Base-by-base conservation (phyloP, 2,329 filamentous ascomycete species). In the Cryoendolithus antarcticus region DNA sequence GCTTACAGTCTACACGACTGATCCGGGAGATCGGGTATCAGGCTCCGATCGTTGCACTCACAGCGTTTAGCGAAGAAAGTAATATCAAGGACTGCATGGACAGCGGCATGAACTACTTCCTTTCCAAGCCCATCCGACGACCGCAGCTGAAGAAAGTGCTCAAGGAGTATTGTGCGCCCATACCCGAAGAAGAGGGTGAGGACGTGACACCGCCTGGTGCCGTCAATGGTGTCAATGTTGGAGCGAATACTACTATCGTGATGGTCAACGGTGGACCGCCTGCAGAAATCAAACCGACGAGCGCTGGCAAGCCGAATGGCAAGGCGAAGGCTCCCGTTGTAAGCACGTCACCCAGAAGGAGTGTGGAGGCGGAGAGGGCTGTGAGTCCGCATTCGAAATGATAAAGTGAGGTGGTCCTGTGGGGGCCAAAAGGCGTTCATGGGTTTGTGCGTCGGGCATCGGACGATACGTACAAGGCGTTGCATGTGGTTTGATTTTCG, bases 91-190 rank as follows among this genome's bases (percentile, higher is more conserved):
- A 67, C 46, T 70, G 67, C 58, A 81, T 91, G 59, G 85, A 89
- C 43, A 86, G 80, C 2, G 88, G 88, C 40, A 94, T 94, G 86
- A 76, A 94, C 54, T 86, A 86, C 64, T 94, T 94, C 59, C 67
- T 94, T 21, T 70, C 52, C 31, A 80, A 80, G 58, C 75, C 75
- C 0, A 93, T 94, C 47, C 74, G 83, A 35, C 68, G 86, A 11
- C 84, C 83, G 1, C 83, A 83, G 4, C 67, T 94, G 40, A 93
- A 93, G 59, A 81, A 88, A 52, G 85, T 93, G 0, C 67, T 93
- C 9, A 84, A 81, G 54, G 86, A 71, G 38, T 77, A 86, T 55
- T 89, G 86, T 56, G 75, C 82, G 3, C 86, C 86, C 0, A 93
- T 91, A 21, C 75, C 72, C 0, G 84, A 89, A 54, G 83, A 86